Percentiles rank a stretch among this genome's conserved stretches.
Evolutionary conservation across 768 basidiomycete species (phyloP).

Genomic region (Mycena amicta): DNA sequence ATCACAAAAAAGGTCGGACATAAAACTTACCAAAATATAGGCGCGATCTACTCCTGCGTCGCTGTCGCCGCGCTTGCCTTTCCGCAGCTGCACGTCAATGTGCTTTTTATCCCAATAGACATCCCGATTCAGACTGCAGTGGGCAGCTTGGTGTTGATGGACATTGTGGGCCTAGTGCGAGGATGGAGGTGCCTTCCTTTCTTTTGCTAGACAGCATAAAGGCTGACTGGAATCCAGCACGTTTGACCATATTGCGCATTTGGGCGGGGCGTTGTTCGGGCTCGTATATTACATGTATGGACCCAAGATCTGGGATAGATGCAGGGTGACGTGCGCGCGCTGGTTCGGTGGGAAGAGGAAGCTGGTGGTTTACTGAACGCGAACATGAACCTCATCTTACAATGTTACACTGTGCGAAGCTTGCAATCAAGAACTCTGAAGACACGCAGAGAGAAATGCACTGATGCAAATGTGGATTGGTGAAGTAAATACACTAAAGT

Average conservation of each 20-base stretch:
- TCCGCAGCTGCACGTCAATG: conserved; percentile 53
- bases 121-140: conserved; percentile 62
- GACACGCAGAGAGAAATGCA: background rate
- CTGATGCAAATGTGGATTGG: background rate
- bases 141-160: conserved; percentile 50
- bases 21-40: no score
- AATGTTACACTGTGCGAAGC: no score
- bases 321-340: background rate
- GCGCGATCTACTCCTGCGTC: conserved; percentile 62
- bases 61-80: conserved; percentile 57
- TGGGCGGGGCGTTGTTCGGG: conserved; percentile 69
- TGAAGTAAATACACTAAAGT: conserved; percentile 38
- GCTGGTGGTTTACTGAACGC: no score
- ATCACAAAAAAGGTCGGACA: no score
- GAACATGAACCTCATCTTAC: no score
- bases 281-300: conserved; percentile 55
- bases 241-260: conserved; percentile 66
- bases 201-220: no score
- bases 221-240: conserved; percentile 31
- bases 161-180: conserved; percentile 55
- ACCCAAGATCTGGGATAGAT: conserved; percentile 30
- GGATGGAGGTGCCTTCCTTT: conserved; percentile 73
- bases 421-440: no score
- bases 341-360: background rate
- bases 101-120: conserved; percentile 57